A percentile compares a stretch with the other conserved stretches of the same genome.
phyloP scores from a whole-genome alignment of 1,284 basidiomycete species.

The Wolfiporia cocos region DNA sequence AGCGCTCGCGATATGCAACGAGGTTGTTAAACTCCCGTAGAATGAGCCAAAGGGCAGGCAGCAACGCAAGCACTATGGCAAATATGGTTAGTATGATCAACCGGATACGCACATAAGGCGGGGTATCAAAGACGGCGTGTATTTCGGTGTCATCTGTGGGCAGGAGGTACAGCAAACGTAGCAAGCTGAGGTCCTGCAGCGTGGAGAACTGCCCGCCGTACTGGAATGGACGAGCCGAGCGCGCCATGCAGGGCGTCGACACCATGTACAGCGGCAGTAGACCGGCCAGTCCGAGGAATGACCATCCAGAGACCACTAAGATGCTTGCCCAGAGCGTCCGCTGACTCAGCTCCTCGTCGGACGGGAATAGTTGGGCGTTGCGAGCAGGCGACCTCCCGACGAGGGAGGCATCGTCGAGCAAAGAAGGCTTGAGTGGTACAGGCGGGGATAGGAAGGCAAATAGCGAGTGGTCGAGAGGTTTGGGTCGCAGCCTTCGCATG shows the following conservation, averaged over 20 bases:
- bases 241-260: constrained; percentile 58
- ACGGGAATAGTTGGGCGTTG: constrained; percentile 56
- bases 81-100: constrained; percentile 64
- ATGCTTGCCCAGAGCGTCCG: constrained; percentile 61
- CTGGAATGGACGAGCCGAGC: constrained; percentile 36
- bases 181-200: constrained; percentile 67
- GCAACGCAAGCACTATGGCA: constrained; percentile 48
- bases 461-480: constrained; percentile 47
- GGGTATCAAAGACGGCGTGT: constrained; percentile 29
- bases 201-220: constrained; percentile 61
- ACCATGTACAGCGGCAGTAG: constrained; percentile 70
- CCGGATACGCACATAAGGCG: constrained; percentile 46
- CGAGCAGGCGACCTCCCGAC: constrained; percentile 40
- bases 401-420: constrained; percentile 50
- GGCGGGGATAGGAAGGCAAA: constrained; percentile 66
- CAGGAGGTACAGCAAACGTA: constrained; percentile 61
- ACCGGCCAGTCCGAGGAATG: constrained; percentile 57
- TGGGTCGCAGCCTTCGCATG: constrained; percentile 50
- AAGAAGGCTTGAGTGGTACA: constrained; percentile 56
- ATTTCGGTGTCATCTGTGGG: constrained; percentile 35
- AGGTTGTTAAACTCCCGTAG: constrained; percentile 56
- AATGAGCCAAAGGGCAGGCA: constrained; percentile 64
- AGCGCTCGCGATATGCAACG: constrained; percentile 48
- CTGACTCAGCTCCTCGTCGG: constrained; percentile 67
- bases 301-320: constrained; percentile 57